Percentiles rank a stretch among this genome's conserved stretches.
Evolutionary conservation across 768 basidiomycete species (phyloP).

Genomic region (Serendipita vermifera): DNA sequence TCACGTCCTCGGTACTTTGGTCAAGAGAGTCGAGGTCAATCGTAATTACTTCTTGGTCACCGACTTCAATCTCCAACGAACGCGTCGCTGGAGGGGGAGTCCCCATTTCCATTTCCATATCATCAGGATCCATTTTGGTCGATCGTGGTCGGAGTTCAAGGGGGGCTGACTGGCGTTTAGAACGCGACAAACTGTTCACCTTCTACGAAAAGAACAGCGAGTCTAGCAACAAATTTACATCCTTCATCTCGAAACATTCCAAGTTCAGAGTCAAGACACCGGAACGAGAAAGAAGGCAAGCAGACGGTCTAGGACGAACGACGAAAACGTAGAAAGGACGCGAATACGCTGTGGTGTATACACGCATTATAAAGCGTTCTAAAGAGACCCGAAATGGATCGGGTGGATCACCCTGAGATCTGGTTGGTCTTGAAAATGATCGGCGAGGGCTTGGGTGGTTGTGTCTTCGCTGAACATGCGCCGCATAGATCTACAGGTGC

Average conservation of each 20-base stretch:
- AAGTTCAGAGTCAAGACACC: no score
- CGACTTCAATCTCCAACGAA: conserved; percentile 16
- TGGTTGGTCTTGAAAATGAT: not conserved
- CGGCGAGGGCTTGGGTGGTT: not conserved
- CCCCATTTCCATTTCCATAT: conserved; percentile 9
- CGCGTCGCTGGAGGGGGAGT: conserved; percentile 8
- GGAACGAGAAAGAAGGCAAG: no score
- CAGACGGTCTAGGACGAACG: no score
- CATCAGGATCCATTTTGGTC: not conserved
- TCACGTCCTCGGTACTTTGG: conserved; percentile 59
- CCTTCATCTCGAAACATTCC: no score
- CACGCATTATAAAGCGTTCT: no score
- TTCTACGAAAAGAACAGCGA: not conserved
- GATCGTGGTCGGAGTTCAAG: not conserved
- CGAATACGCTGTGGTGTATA: no score
- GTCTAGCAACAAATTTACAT: no score
- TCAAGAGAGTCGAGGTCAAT: conserved; percentile 83
- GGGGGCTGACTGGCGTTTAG: not conserved
- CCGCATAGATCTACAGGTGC: no score
- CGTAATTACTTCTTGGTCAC: conserved; percentile 67
- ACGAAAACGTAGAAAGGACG: no score
- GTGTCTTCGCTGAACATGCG: no score
- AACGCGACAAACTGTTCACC: not conserved
- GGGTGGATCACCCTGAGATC: no score
- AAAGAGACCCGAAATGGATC: no score